A percentile compares a stretch with the other conserved stretches of the same genome.
Conservation (phyloP, 2,329 filamentous ascomycete genomes). For the Harringtonia lauricola region DNA sequence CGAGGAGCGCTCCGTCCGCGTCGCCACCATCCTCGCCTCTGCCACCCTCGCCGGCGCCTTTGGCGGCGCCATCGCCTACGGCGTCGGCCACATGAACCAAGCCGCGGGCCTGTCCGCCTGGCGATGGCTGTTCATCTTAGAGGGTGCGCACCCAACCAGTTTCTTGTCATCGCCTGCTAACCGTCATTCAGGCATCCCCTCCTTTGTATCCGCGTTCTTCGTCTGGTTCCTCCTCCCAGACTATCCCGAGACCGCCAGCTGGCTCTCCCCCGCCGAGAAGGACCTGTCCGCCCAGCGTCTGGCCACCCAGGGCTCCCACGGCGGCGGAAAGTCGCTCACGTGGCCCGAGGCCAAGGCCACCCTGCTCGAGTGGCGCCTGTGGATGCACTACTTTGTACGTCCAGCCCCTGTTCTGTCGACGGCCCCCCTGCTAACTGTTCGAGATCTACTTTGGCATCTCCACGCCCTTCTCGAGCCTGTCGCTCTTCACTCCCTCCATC, state of each 20-base stretch:
- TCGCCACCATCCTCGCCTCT: slow-evolving; percentile 59
- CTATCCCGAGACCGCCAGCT: slow-evolving; percentile 52
- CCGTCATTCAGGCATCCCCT: slow-evolving; percentile 16
- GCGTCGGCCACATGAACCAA: slow-evolving; percentile 60
- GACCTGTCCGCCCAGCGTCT: slow-evolving; percentile 36
- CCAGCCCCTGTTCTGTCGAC: no score
- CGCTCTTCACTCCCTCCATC: slow-evolving; percentile 47
- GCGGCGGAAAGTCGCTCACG: slow-evolving; percentile 49
- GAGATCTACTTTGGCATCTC: slow-evolving; percentile 15
- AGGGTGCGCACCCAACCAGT: slow-evolving; percentile 15
- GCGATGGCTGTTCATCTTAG: slow-evolving; percentile 57
- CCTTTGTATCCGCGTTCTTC: slow-evolving; percentile 41
- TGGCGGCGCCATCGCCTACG: slow-evolving; percentile 58
- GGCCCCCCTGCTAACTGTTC: not conserved
- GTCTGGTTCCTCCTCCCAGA: slow-evolving; percentile 55
- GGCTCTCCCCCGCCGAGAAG: slow-evolving; percentile 49
- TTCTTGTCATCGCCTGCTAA: no score
- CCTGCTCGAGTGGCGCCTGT: slow-evolving; percentile 53
- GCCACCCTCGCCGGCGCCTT: slow-evolving; percentile 63
- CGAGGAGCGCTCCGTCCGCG: slow-evolving; percentile 58
- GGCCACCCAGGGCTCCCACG: slow-evolving; percentile 35
- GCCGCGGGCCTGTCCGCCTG: slow-evolving; percentile 51
- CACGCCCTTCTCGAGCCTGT: slow-evolving; percentile 22
- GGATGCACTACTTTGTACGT: slow-evolving; percentile 47
- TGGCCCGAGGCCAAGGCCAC: slow-evolving; percentile 60